Conservation (phyloP, 371 early-diverging fungal species). For the Basidiobolus heterosporus region DNA sequence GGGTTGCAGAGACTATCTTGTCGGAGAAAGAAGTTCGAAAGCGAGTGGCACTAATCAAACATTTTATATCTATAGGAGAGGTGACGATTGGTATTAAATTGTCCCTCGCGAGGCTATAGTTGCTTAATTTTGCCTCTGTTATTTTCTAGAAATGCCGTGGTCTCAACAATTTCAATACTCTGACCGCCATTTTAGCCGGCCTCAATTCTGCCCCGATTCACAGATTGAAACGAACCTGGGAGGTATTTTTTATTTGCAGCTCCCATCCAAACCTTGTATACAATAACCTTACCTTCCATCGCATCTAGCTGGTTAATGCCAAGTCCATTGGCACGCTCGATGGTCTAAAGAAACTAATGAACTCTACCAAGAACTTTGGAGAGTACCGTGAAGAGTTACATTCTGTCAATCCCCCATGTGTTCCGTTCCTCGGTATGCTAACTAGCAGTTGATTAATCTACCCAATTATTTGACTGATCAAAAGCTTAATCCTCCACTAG, state of each 20-base stretch:
- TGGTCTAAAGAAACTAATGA: constrained; percentile 50
- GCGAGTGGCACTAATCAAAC: constrained; percentile 52
- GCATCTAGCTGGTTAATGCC: constrained; percentile 15
- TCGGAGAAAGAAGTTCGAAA: constrained; percentile 62
- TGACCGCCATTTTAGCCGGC: constrained; percentile 79
- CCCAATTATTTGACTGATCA: neutral
- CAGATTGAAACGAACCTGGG: constrained; percentile 79
- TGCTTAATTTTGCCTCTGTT: constrained; percentile 16
- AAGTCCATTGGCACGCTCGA: constrained; percentile 25
- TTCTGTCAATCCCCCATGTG: constrained; percentile 70
- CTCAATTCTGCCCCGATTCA: constrained; percentile 76
- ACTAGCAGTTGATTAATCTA: neutral
- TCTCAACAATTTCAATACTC: constrained; percentile 83
- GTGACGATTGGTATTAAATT: constrained; percentile 13
- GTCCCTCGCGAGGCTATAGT: no score
- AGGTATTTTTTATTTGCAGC: constrained; percentile 11
- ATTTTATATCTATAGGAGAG: constrained; percentile 73
- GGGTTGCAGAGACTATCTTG: constrained; percentile 74
- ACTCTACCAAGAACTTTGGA: constrained; percentile 61
- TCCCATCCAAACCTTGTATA: neutral
- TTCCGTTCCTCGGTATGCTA: constrained; percentile 55
- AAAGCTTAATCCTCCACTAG: constrained; percentile 26
- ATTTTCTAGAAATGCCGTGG: constrained; percentile 29
- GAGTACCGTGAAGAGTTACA: constrained; percentile 71
- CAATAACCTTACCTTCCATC: neutral